Base-by-base conservation (phyloP, 306 rosid species). In the Ziziphus jujuba region DNA sequence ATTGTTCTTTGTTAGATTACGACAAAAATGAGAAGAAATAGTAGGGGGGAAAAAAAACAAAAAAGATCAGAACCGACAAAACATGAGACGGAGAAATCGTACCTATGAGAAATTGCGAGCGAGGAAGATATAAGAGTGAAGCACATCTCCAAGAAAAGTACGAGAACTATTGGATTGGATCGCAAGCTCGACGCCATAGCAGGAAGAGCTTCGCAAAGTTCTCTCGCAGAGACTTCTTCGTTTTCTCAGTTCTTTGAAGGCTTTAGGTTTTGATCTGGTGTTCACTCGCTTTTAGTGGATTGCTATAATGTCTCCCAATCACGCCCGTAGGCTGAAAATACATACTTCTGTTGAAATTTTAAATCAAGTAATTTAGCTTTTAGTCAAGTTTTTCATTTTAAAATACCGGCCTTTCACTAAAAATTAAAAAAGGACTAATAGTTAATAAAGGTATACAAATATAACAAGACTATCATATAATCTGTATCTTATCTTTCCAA, bases 41-140 rank as follows among this genome's bases (percentile, higher is more conserved):
- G 14, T 1, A 17, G 33, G 47, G n/a, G n/a, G n/a, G n/a, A n/a
- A n/a, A n/a, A n/a, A n/a, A n/a, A n/a, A n/a, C n/a, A n/a, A n/a
- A 63, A 33, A 20, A n/a, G 33, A 48, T 31, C 9, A n/a, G 22
- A 19, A 19, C 9, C 65, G 48, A n/a, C 1, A 35, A 7, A 60
- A 35, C 45, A 65, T 24, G 0, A 17, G 54, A 53, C 24, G 16
- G 21, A 14, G 66, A 75, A 75, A 61, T 69, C 81, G 7, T 82
- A 91, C 99, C 88, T 92, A 15, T 84, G 7, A 14, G 96, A 82
- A 60, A 79, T 71, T 21, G 92, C 92, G 67, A 79, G 67, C 19
- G 97, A 82, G 4, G 79, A 66, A 76, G 85, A 69, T 23, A 85
- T 22, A 59, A 85, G 52, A 38, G 85, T 68, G 73, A 77, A 81